Percentiles rank a stretch among this genome's conserved stretches.
Evolutionary conservation across 225 moss, liverwort and hornwort species (phyloP).

Genomic region (Marchantia paleacea): DNA sequence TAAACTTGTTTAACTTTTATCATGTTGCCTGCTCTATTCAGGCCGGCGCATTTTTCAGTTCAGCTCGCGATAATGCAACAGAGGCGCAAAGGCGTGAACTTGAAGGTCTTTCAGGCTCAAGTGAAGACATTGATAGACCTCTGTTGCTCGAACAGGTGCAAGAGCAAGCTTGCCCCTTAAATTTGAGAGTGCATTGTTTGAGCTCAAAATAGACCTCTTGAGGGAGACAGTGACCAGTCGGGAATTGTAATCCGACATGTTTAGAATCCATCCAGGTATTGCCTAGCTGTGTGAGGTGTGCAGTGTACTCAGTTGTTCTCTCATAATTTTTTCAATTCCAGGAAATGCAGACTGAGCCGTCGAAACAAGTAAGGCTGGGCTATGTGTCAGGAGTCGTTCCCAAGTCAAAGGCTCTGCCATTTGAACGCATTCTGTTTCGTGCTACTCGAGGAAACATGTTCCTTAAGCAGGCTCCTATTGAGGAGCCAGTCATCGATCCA

Average conservation of each 20-base stretch:
- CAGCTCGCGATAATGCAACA: constrained; percentile 76
- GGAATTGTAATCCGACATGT: neutral
- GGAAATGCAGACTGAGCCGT: constrained; percentile 99
- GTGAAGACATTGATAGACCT: constrained; percentile 86
- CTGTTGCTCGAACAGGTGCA: constrained; percentile 95
- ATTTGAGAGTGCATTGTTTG: neutral
- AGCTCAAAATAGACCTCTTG: too few species aligned
- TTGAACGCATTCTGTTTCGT: constrained; percentile 94
- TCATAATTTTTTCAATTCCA: constrained; percentile 28
- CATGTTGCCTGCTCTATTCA: constrained; percentile 23
- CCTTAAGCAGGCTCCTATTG: constrained; percentile 74
- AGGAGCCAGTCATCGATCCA: constrained; percentile 78
- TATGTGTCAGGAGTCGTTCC: constrained; percentile 87
- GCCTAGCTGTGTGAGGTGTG: neutral
- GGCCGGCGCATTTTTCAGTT: constrained; percentile 88
- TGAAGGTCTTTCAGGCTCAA: constrained; percentile 68
- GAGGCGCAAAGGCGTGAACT: constrained; percentile 74
- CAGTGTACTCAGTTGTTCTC: neutral
- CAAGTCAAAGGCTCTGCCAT: constrained; percentile 64
- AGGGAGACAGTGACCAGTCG: neutral
- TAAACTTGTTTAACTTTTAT: neutral
- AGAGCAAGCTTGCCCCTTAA: neutral
- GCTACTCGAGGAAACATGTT: constrained; percentile 99
- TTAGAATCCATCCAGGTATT: neutral
- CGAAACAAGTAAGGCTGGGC: constrained; percentile 93